Evolutionary conservation across 495 filamentous ascomycete species (phyloP).

Genomic region (Penicillium psychrofluorescens): DNA sequence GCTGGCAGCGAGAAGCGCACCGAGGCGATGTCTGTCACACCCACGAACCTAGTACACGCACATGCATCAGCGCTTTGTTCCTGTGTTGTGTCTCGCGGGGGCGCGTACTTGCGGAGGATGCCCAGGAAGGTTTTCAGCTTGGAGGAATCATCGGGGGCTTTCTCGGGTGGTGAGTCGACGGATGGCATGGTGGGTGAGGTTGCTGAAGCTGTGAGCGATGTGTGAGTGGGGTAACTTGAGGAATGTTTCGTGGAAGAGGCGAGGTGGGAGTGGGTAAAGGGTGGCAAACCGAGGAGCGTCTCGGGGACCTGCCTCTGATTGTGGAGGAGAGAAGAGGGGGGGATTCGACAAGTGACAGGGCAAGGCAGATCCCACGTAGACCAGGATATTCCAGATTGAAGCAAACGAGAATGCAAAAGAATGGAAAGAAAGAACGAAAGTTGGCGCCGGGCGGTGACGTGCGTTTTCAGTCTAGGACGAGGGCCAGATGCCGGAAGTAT

Average conservation of each 20-base stretch:
- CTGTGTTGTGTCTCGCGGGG: background rate
- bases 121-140: slow-evolving; percentile 79
- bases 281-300: no score
- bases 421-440: background rate
- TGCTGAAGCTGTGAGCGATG: background rate
- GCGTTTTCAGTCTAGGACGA: background rate
- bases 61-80: slow-evolving; percentile 11
- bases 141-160: slow-evolving; percentile 67
- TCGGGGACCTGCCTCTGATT: no score
- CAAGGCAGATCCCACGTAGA: no score
- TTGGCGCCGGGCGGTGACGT: background rate
- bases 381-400: no score
- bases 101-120: slow-evolving; percentile 68
- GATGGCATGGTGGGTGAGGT: slow-evolving; percentile 22
- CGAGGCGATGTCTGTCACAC: slow-evolving; percentile 88
- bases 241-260: background rate
- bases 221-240: background rate
- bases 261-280: background rate
- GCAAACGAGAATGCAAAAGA: no score
- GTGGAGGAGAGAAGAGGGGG: background rate
- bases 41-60: slow-evolving; percentile 62
- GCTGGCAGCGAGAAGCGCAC: slow-evolving; percentile 94
- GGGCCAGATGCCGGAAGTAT: no score
- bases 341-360: background rate
- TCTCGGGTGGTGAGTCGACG: slow-evolving; percentile 41